Evolutionary conservation across 805 yeast genomes (phyloP), one percentile per base, ranked within the genome.

Genomic region (Candida quercuum): DNA sequence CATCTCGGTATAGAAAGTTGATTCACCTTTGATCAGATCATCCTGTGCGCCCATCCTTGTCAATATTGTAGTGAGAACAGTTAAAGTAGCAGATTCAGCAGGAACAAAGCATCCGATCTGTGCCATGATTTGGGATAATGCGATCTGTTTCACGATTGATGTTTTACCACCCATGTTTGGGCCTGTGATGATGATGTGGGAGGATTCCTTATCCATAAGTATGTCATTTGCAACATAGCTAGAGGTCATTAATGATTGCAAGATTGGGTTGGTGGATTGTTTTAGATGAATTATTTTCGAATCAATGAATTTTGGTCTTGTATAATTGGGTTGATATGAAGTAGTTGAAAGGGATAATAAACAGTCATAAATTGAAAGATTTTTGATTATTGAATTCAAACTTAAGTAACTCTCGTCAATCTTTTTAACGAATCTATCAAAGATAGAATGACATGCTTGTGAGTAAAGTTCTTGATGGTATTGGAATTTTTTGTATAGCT

Each of bases 11-110:
- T 81, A 84, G 51, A 93, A 93, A 0, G 99, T 93, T 2, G 97
- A 88, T 23, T 93, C 86, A 13, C 99, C 99, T 60, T 88, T 87
- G 49, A 93, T 70, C 59, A 93, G 95, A 3, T 96, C 89, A 59
- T 93, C 99, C 9, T 96, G 93, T 3, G 99, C 97, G 6, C 99
- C 99, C 33, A 93, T 96, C 52, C 99, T 77, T 5, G 98, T 94
- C 41, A 91, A 70, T 5, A 93, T 82, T 2, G 96, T 86, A 59
- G 88, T 96, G 45, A 89, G 87, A 5, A 93, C 66, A 11, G 87
- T 80, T 17, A 93, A 57, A 48, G 84, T 86, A 0, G 96, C 89
- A 20, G 69, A 76, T 24, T 67, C 72, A 36, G 85, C 84, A 1
- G 99, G 99, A 19, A 89, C 76, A 55, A 81, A 89, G 40, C 93